Evolutionary conservation across 345 rosid genomes (phyloP), one percentile per base, ranked within the genome.

Genomic region (Populus tremula): DNA sequence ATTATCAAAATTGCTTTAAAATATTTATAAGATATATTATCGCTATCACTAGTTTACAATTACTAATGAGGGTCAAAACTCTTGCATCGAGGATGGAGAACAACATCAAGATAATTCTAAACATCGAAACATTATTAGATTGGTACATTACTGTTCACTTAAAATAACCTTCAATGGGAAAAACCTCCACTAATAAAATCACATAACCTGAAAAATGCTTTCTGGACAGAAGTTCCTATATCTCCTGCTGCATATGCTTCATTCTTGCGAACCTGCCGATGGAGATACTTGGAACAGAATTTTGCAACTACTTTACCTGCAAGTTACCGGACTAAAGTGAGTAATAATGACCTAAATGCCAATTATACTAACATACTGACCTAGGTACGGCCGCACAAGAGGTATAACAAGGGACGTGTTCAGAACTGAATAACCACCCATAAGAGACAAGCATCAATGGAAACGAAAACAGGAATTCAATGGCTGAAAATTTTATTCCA

Each of bases 261-360:
- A 74, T 82, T 72, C 86, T 84, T 89, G 50, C 87, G 88, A 78
- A 94, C 93, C 84, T 94, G 97, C 79, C 82, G 94, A 77, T 94
- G 98, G 77, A 94, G 91, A 89, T 47, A 91, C 88, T 94, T 94
- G 74, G 96, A 94, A 76, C 97, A 94, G 82, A 94, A 94, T 82
- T 94, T 94, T 47, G 98, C 92, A 77, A 94, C 98, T 70, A 92
- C 96, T 86, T 91, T 94, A 69, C 98, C 98, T 94, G 88, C 50
- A 84, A 83, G 84, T 76, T 39, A 63, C 77, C 13, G 67, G 56
- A 74, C 41, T 31, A 77, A 18, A n/a, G 41, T 68, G 39, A 76
- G 64, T 25, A 27, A 33, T 38, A 54, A 33, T 61, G 10, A 65
- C 31, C 47, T 43, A 43, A 2, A 10, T 43, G 47, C 49, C 61